Evolutionary conservation across 805 yeast genomes (phyloP).

Genomic region (Hanseniaspora meyeri): DNA sequence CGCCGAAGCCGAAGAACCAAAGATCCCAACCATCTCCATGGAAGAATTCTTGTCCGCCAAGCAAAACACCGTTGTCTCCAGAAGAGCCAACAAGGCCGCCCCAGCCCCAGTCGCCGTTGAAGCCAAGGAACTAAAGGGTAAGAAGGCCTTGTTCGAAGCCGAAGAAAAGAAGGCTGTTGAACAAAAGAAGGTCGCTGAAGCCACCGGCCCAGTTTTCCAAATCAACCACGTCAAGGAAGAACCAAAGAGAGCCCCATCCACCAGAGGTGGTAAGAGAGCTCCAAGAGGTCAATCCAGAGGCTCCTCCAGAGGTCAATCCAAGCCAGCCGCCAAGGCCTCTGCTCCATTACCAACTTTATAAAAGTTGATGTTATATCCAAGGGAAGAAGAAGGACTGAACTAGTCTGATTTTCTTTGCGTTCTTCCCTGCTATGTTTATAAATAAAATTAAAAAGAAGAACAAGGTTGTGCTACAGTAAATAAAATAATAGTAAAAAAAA

Average conservation of each 20-base stretch:
- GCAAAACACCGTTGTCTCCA: constrained; percentile 10
- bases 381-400: not conserved
- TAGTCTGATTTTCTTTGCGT: not conserved
- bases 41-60: constrained; percentile 78
- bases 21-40: constrained; percentile 54
- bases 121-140: constrained; percentile 30
- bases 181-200: constrained; percentile 49
- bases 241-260: constrained; percentile 1
- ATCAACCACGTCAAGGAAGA: constrained; percentile 11
- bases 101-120: constrained; percentile 32
- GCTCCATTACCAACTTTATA: constrained; percentile 12
- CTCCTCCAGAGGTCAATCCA: not conserved
- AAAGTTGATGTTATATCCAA: not conserved
- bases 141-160: constrained; percentile 54
- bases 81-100: constrained; percentile 34
- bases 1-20: constrained; percentile 35
- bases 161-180: constrained; percentile 48
- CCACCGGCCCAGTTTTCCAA: constrained; percentile 6
- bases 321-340: constrained; percentile 8
- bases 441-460: not conserved
- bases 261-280: constrained; percentile 5
- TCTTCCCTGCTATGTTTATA: not conserved
- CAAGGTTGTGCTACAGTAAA: too few relatives aligned
- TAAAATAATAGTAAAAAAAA: too few relatives aligned
- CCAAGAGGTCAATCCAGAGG: not conserved